Conservation (phyloP, 176 grass and related monocot genomes). For the Musa schizocarpa region DNA sequence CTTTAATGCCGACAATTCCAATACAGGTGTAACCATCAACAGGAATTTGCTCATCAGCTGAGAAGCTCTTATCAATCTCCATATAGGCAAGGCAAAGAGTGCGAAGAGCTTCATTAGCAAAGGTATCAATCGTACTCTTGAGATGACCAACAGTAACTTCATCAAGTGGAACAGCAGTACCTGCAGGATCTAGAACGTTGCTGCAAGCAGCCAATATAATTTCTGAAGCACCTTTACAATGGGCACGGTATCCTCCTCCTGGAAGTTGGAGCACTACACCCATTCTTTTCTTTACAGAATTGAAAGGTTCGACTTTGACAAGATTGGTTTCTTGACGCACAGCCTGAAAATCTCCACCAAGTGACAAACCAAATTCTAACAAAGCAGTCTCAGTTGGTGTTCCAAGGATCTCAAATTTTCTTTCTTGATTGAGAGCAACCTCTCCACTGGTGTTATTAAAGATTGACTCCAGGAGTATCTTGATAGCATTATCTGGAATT, state of each 20-base stretch:
- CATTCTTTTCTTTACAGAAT: conserved; percentile 95
- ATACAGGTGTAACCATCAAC: conserved; percentile 75
- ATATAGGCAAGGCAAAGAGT: conserved; percentile 82
- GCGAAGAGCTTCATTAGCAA: conserved; percentile 82
- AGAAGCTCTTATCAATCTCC: conserved; percentile 62
- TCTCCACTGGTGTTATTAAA: conserved; percentile 97
- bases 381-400: conserved; percentile 85
- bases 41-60: conserved; percentile 44
- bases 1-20: conserved; percentile 89
- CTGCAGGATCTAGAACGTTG: conserved; percentile 61
- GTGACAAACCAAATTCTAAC: conserved; percentile 77
- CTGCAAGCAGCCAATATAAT: conserved; percentile 77
- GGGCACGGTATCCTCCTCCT: conserved; percentile 50
- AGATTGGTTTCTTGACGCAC: conserved; percentile 55
- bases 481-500: conserved; percentile 46
- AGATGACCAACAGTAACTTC: conserved; percentile 45
- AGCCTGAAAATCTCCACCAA: conserved; percentile 78
- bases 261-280: conserved; percentile 68
- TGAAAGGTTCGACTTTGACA: conserved; percentile 92
- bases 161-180: conserved; percentile 47
- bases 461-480: conserved; percentile 73
- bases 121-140: conserved; percentile 62
- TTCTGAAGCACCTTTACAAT: conserved; percentile 94
- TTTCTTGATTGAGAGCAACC: conserved; percentile 62
- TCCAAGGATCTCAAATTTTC: conserved; percentile 67